These are phyloP conservation scores for Emericellopsis atlantica DNA, from an alignment of 2,329 filamentous ascomycete genomes.

Conservation along the genomic window DNA sequence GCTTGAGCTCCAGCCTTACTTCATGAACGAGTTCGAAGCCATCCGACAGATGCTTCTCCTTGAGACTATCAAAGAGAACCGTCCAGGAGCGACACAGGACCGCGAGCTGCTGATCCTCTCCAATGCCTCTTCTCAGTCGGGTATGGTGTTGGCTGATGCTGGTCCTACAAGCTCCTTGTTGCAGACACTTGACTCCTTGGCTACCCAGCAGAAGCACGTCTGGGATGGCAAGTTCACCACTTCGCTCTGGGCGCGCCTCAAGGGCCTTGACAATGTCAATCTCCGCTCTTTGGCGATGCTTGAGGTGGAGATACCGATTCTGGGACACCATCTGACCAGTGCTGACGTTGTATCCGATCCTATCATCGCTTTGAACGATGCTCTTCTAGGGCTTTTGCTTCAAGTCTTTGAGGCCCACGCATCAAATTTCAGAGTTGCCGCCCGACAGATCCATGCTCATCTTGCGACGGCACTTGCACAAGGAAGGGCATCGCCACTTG, in stretches of 20 bases:
- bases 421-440: constrained; percentile 13
- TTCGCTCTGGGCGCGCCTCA: constrained; percentile 42
- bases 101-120: constrained; percentile 37
- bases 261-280: constrained; percentile 35
- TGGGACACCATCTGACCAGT: constrained; percentile 43
- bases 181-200: too few species aligned
- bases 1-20: constrained; percentile 30
- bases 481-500: background rate
- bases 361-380: constrained; percentile 30
- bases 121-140: constrained; percentile 19
- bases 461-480: constrained; percentile 7
- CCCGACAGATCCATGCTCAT: constrained; percentile 13
- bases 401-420: constrained; percentile 27
- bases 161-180: too few species aligned
- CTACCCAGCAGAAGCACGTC: constrained; percentile 18
- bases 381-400: constrained; percentile 32
- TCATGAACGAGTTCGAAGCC: constrained; percentile 42
- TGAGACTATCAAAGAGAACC: background rate
- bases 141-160: constrained; percentile 14
- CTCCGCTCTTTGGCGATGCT: constrained; percentile 50
- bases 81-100: constrained; percentile 1
- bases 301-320: constrained; percentile 49
- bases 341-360: constrained; percentile 36
- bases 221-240: constrained; percentile 26
- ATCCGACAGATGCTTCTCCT: constrained; percentile 40